Base-by-base conservation (phyloP, 2,329 filamentous ascomycete genomes). In the Ophiobolus disseminans region DNA sequence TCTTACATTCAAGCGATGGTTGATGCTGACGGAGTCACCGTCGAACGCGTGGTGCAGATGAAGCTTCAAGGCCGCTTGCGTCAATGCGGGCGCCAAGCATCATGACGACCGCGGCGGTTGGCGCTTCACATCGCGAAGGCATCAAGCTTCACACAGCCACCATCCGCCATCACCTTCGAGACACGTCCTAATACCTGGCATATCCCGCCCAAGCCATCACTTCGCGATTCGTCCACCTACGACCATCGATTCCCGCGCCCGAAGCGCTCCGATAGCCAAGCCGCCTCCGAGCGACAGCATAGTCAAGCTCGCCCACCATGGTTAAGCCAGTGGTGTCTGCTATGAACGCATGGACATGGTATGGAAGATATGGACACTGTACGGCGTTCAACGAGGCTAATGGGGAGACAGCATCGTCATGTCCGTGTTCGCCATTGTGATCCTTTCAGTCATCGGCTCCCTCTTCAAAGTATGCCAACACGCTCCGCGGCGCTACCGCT, bases 251-350 rank as follows among this genome's bases (percentile, higher is more conserved):
- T 14, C 30, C 13, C 30, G 30, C 30, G 10, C 8, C 30, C 30
- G 30, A 11, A 32, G 30, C 30, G 9, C 13, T 23, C 42, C 42
- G 42, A 36, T 16, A 36, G 11, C 39, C 57, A 48, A 50, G 39
- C 55, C 49, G 34, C 56, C 49, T 45, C 44, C 41, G 34, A 36
- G 38, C 41, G 39, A 40, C 34, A 26, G 26, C 40, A 44, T 42
- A 52, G 45, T 48, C 50, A 14, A 34, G 57, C 28, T 31, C 58
- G 60, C 53, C 60, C 58, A 63, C 37, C 70, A 97, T 97, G 92
- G 96, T 97, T 90, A 97, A 97, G 87, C 92, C 93, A 63, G 81
- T 97, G 72, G 90, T 97, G 65, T 89, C 90, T 71, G 87, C 91
- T 61, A 84, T 92, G 79, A 92, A 96, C 79, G 93, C 92, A 69